Conservation (phyloP, 2,329 filamentous ascomycete genomes). For the Colletotrichum sp. region DNA sequence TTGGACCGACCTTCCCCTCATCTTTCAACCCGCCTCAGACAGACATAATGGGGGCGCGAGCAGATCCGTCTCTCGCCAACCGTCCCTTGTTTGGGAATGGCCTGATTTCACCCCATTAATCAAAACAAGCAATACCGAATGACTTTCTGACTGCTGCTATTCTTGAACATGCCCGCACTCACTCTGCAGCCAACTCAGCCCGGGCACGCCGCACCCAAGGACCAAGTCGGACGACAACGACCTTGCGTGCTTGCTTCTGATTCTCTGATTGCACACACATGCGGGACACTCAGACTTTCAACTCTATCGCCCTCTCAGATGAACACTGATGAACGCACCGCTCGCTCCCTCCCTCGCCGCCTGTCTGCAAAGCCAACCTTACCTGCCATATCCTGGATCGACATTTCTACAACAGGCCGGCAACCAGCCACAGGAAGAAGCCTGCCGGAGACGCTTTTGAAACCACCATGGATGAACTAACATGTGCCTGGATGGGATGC, state of each 20-base stretch:
- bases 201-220: neutral
- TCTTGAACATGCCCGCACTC: neutral
- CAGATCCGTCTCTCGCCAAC: neutral
- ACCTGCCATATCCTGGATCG: neutral
- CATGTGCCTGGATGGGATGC: neutral
- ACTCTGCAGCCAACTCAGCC: neutral
- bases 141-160: constrained; percentile 1
- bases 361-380: neutral
- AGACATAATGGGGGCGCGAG: neutral
- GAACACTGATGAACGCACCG: constrained; percentile 8
- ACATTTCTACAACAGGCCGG: neutral
- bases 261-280: neutral
- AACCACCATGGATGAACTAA: constrained; percentile 1
- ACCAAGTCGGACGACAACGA: constrained; percentile 10
- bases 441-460: constrained; percentile 15
- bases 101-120: neutral
- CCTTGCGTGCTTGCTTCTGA: constrained; percentile 2
- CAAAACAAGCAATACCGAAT: neutral
- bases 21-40: neutral
- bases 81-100: constrained; percentile 8
- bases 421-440: neutral
- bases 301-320: constrained; percentile 8
- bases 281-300: constrained; percentile 10
- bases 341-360: neutral
- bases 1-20: neutral